Evolutionary conservation across 768 basidiomycete genomes (phyloP).

Genomic region (Lentinula raphanica): DNA sequence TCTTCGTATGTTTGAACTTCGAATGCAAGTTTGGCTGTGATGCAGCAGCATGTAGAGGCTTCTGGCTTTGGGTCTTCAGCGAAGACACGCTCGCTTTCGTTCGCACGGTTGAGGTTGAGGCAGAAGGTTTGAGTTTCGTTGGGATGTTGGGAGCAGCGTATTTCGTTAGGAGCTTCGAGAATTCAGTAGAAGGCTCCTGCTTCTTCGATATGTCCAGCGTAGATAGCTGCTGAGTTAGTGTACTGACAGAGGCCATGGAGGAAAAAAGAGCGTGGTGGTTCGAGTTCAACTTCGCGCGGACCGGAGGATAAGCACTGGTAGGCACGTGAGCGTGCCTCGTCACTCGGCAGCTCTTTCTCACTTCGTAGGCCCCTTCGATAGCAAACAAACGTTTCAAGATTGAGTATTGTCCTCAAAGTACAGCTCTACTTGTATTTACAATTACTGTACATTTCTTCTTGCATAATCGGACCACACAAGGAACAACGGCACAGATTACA

Average conservation of each 20-base stretch:
- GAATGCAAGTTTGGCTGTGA: not conserved
- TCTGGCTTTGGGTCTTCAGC: not conserved
- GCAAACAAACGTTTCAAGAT: too few relatives aligned
- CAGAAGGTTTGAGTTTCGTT: not conserved
- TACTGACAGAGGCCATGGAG: not conserved
- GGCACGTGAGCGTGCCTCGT: not conserved
- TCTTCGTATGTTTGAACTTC: not conserved
- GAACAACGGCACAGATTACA: not conserved
- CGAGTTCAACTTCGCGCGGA: not conserved
- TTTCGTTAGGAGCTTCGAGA: constrained; percentile 3
- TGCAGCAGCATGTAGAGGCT: not conserved
- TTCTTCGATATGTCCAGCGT: constrained; percentile 5
- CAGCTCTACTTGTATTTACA: not conserved
- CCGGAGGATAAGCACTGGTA: not conserved
- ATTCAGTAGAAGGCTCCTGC: not conserved
- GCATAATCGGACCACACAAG: not conserved
- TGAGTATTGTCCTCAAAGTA: not conserved
- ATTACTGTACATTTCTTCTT: constrained; percentile 7
- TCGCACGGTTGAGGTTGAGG: not conserved
- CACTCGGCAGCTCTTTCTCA: too few relatives aligned
- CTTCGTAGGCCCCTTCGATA: too few relatives aligned
- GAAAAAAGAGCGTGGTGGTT: not conserved
- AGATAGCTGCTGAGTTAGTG: not conserved
- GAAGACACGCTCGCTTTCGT: not conserved
- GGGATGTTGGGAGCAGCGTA: constrained; percentile 3